Evolutionary conservation across 495 filamentous ascomycete genomes (phyloP), one percentile per base, ranked within the genome.

Genomic region (Evansstolkia leycettana): DNA sequence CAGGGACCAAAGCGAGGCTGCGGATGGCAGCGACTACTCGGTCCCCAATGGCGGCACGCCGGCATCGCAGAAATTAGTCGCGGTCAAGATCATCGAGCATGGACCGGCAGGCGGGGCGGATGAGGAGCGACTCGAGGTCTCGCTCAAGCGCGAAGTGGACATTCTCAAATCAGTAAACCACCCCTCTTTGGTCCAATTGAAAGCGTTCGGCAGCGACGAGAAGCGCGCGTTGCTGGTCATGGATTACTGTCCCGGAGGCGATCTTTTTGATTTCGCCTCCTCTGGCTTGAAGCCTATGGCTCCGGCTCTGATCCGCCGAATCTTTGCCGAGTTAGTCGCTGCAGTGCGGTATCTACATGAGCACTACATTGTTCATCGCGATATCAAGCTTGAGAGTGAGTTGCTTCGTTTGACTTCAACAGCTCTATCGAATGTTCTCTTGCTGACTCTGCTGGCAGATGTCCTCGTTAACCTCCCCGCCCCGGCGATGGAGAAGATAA

Each of bases 381-480:
- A 98, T 58, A 92, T 98, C 50, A 98, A 98, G 58, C 75, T 98
- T 32, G 90, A 98, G 62, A 98, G 88, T 94, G 67, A 60, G 82
- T 64, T 33, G 10, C 28, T n/a, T n/a, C n/a, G n/a, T n/a, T n/a
- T n/a, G n/a, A n/a, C 11, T n/a, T 3, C 11, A 5, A 12, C 28
- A n/a, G 5, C 29, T 20, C 32, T 36, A 18, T 23, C 35, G 3
- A 7, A 31, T 8, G 31, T n/a, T 13, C 19, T 12, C 10, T 33
- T 36, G 43, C 59, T 64, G 44, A 64, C 41, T 17, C 6, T 16
- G 2, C 23, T 28, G 36, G 14, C 48, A 94, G 88, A 98, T 52
- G 82, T 94, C 32, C 75, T 98, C 16, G 77, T 96, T 43, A 94
- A 94, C 50, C 62, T 90, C 34, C 72, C 83, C 0, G 65, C 66